Evolutionary conservation across 2,329 filamentous ascomycete genomes (phyloP), one percentile per base, ranked within the genome.

Genomic region (Microsporum ferrugineum): DNA sequence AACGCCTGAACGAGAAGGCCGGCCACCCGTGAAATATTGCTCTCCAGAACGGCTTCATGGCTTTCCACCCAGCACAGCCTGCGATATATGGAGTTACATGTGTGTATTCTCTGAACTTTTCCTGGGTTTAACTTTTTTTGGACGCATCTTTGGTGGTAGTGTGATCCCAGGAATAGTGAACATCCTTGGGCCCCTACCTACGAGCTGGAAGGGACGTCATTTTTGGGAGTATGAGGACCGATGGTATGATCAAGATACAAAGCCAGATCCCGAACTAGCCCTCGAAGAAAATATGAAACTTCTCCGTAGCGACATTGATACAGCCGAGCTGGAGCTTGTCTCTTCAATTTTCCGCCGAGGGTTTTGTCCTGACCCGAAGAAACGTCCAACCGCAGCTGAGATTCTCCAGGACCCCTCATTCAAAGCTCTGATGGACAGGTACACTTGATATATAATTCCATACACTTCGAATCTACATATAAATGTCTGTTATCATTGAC

Each of bases 191-290:
- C 65, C 66, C 17, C 58, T 70, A n/a, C 70, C 69, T 33, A 56
- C 67, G 64, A 12, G 67, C 43, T 68, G 66, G 67, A 69, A 67
- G 58, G 66, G 65, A 6, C 45, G 64, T 8, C 55, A 33, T 66
- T 34, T 39, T 60, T 2, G 61, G 41, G 29, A 61, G 62, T 45
- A 60, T 63, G 60, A 43, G 7, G 66, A 69, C 64, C 66, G 61
- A 47, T 71, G 67, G 67, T 70, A 70, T 66, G 68, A 71, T 63
- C 67, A 68, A 61, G 45, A 56, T 61, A 53, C 58, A 63, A 60
- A 34, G 31, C 27, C 34, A 29, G 38, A 47, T 47, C 41, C 41
- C 45, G 12, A 59, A 59, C 3, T 4, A 14, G 2, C n/a, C n/a
- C 7, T 43, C 39, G 39, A 43, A 43, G 14, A 5, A 14, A 8